phyloP scores from a whole-genome alignment of 1,139 yeast genomes.

The Entelexis sorbosivorans region DNA sequence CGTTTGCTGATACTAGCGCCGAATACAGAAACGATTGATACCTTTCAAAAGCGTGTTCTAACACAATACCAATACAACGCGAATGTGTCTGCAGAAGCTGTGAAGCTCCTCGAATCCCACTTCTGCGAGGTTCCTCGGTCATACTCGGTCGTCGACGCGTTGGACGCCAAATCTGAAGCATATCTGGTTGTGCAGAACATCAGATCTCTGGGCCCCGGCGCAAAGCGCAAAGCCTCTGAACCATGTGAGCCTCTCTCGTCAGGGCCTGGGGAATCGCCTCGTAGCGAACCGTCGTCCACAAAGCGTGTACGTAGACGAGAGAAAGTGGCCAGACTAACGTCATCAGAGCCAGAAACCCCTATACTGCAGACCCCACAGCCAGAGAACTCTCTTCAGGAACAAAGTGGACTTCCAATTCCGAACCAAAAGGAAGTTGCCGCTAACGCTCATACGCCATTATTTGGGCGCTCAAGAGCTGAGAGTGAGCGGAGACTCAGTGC shows the following conservation, averaged over 20 bases:
- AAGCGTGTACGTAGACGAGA: neutral
- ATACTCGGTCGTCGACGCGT: constrained; percentile 5
- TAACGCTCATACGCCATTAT: neutral
- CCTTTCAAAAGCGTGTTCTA: constrained; percentile 6
- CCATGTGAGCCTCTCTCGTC: neutral
- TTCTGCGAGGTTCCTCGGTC: constrained; percentile 12
- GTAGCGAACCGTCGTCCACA: neutral
- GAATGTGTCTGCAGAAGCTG: constrained; percentile 3
- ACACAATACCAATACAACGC: constrained; percentile 3
- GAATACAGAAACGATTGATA: neutral
- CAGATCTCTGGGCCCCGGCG: neutral
- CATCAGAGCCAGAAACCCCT: neutral
- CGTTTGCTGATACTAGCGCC: constrained; percentile 1
- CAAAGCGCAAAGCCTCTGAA: neutral
- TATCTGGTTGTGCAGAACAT: constrained; percentile 10
- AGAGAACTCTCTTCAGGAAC: neutral
- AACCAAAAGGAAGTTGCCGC: neutral
- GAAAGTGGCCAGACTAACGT: constrained; percentile 1
- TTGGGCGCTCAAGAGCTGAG: neutral
- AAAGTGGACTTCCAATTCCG: neutral
- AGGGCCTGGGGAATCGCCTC: neutral
- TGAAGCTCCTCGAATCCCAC: constrained; percentile 7
- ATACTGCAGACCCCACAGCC: neutral
- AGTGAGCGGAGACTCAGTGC: neutral
- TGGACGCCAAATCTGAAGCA: neutral